Percentiles rank a stretch among this genome's conserved stretches.
Evolutionary conservation across 495 filamentous ascomycete species (phyloP).

Genomic region (Talaromyces thailandensis): DNA sequence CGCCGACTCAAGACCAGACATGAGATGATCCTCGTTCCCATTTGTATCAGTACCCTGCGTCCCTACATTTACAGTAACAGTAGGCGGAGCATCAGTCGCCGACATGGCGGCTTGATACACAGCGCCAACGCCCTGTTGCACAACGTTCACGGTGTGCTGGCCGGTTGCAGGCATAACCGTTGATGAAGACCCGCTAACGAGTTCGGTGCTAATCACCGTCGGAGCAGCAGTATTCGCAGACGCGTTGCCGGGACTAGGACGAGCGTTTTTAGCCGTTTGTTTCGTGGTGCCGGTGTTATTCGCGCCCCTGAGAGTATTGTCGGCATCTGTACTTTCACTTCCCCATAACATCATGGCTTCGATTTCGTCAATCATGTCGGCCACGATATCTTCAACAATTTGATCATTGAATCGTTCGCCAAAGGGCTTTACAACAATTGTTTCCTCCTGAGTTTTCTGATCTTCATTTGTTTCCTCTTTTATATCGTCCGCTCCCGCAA

Average conservation of each 20-base stretch:
- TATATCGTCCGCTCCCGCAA: constrained; percentile 16
- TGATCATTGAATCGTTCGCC: constrained; percentile 85
- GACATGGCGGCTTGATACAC: constrained; percentile 5
- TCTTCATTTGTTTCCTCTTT: not conserved
- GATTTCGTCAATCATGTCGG: constrained; percentile 87
- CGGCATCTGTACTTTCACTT: constrained; percentile 22
- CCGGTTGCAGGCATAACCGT: constrained; percentile 2
- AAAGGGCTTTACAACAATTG: constrained; percentile 43
- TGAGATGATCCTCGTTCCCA: not conserved
- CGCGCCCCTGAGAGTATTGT: constrained; percentile 24
- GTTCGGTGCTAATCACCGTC: not conserved
- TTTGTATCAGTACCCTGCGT: not conserved
- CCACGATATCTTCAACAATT: constrained; percentile 88
- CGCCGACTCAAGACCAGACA: not conserved
- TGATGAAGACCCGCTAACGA: not conserved
- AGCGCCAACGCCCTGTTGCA: constrained; percentile 1
- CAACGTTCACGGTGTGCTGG: not conserved
- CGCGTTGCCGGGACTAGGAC: not conserved
- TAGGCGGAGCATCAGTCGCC: not conserved
- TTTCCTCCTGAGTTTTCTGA: constrained; percentile 11
- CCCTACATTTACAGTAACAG: not conserved
- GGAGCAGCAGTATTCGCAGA: not conserved
- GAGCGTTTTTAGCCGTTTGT: not conserved
- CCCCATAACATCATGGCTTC: constrained; percentile 48
- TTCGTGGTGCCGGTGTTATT: constrained; percentile 14